Evolutionary conservation across 2,329 filamentous ascomycete genomes (phyloP), one percentile per base, ranked within the genome.

Genomic region (Ophiostoma sp.): DNA sequence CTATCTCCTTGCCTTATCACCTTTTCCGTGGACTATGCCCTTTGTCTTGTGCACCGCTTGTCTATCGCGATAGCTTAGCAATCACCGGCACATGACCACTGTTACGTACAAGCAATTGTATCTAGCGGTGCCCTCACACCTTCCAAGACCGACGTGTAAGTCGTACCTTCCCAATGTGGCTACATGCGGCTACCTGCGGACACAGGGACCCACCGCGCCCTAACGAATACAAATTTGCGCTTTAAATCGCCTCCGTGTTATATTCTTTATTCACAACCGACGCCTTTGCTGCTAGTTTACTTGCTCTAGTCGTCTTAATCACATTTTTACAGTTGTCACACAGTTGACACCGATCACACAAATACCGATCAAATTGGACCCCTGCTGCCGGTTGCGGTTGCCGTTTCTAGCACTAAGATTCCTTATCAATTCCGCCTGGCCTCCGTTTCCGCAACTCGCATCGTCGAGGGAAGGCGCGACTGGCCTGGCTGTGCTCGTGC

Each of bases 111-210:
- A 62, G 14, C n/a, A 11, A 40, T 27, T 9, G 3, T 38, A 18
- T 12, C 62, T 40, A 64, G 36, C 38, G 60, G 44, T 42, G n/a
- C 40, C 40, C 60, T 40, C 60, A 3, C 49, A 8, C 49, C 55
- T 11, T 27, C 27, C 27, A 27, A 27, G 27, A 27, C 27, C 27
- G 27, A 27, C 6, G 62, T 49, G 64, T 40, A 18, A 42, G 18
- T 41, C 18, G 16, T 36, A 63, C 64, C 55, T 64, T 63, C 67
- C 58, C 36, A 2, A 47, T 41, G 42, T 65, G 68, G 68, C 42
- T 69, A 69, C 27, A 52, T 36, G 40, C 68, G 69, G 69, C 62
- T 70, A 69, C 47, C 12, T 42, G 58, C 69, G 69, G 69, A 4
- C 40, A 45, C 18, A 4, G 3, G 41, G 58, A n/a, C 18, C 42